These are phyloP conservation scores for Akanthomyces lecanii DNA, from an alignment of 2,329 filamentous ascomycete species.

Conservation along the genomic window DNA sequence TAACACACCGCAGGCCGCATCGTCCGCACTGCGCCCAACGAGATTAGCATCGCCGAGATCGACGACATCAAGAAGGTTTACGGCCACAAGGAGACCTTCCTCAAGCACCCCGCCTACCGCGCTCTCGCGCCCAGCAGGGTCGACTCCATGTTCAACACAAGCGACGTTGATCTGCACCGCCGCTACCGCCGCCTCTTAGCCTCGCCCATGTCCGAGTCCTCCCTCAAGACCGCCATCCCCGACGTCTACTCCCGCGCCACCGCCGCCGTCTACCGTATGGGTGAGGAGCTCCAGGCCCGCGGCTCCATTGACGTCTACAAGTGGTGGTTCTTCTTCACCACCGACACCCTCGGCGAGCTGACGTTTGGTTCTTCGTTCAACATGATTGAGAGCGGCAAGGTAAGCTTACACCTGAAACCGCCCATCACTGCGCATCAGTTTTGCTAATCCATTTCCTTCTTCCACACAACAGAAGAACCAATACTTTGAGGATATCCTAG, in stretches of 20 bases:
- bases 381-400: conserved; percentile 47
- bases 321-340: conserved; percentile 52
- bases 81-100: conserved; percentile 24
- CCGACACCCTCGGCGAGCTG: conserved; percentile 51
- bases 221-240: conserved; percentile 29
- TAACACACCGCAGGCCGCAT: conserved; percentile 22
- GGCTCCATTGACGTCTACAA: conserved; percentile 44
- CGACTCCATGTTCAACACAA: conserved; percentile 36
- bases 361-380: conserved; percentile 53
- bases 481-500: conserved; percentile 13
- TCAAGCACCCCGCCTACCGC: conserved; percentile 25
- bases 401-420: conserved; percentile 24
- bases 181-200: conserved; percentile 40
- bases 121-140: conserved; percentile 19
- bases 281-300: conserved; percentile 35
- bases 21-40: conserved; percentile 25
- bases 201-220: conserved; percentile 34
- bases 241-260: conserved; percentile 34
- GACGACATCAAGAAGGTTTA: conserved; percentile 31
- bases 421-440: neutral
- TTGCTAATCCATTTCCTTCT: neutral
- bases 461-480: conserved; percentile 4
- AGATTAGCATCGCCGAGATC: conserved; percentile 23
- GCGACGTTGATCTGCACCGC: conserved; percentile 36
- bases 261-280: conserved; percentile 40